phyloP scores from a whole-genome alignment of 2,329 filamentous ascomycete genomes.

The Sporothrix brunneoviolacea region DNA sequence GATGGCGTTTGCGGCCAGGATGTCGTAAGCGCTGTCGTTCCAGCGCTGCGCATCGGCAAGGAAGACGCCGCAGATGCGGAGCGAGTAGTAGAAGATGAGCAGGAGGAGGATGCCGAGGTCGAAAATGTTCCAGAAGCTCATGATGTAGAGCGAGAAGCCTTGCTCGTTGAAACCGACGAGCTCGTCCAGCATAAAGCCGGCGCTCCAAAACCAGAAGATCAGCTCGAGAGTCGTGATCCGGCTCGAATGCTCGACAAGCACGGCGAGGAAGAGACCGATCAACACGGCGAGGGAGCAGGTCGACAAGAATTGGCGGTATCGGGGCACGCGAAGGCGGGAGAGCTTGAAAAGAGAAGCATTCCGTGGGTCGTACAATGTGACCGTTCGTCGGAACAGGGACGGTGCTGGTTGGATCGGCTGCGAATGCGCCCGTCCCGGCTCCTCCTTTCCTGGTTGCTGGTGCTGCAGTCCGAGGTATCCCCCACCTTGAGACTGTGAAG shows the following conservation, averaged over 20 bases:
- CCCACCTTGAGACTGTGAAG: no score
- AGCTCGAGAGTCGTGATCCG: conserved; percentile 80
- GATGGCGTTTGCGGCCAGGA: conserved; percentile 86
- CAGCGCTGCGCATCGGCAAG: conserved; percentile 67
- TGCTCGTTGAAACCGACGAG: conserved; percentile 95
- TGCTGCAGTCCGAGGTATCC: conserved; percentile 32
- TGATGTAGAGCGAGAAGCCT: conserved; percentile 91
- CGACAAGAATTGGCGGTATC: conserved; percentile 85
- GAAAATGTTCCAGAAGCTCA: conserved; percentile 97
- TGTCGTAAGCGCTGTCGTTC: conserved; percentile 84
- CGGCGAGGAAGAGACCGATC: conserved; percentile 77
- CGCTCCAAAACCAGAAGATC: conserved; percentile 96
- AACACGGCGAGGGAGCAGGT: conserved; percentile 81
- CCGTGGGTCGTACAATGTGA: conserved; percentile 81
- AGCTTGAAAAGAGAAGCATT: conserved; percentile 89
- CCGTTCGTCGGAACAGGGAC: conserved; percentile 57
- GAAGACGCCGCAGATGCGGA: conserved; percentile 82
- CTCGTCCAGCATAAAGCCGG: conserved; percentile 94
- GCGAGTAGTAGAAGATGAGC: conserved; percentile 81
- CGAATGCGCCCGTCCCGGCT: background rate
- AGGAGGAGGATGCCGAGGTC: conserved; percentile 83
- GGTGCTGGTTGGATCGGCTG: conserved; percentile 17
- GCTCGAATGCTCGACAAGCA: conserved; percentile 67
- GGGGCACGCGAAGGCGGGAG: conserved; percentile 80
- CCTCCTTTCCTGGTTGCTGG: conserved; percentile 18